Percentiles rank a stretch among this genome's conserved stretches.
Evolutionary conservation across 2,329 filamentous ascomycete genomes (phyloP).

Genomic region (Cladosporium sp.): DNA sequence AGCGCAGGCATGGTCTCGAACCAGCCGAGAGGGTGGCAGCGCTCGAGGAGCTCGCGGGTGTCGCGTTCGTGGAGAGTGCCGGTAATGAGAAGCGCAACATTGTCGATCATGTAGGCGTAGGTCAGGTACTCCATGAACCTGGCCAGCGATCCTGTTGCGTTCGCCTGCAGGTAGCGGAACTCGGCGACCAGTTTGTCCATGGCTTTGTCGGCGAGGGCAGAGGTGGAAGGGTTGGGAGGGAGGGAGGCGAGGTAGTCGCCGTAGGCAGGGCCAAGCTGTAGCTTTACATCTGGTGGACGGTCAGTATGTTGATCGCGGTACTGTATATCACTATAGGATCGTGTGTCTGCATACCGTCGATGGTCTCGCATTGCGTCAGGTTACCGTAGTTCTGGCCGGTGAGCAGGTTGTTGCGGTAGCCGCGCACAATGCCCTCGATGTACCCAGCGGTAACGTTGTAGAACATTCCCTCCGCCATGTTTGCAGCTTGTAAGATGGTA

Average conservation of each 20-base stretch:
- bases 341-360: constrained; percentile 65
- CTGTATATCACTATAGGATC: neutral
- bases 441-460: constrained; percentile 62
- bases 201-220: constrained; percentile 86
- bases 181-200: constrained; percentile 98
- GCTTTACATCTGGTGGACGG: constrained; percentile 75
- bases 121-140: constrained; percentile 98
- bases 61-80: constrained; percentile 96
- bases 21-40: constrained; percentile 96
- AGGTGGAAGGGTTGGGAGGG: constrained; percentile 94
- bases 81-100: constrained; percentile 94
- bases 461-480: constrained; percentile 44
- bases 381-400: constrained; percentile 90
- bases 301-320: neutral
- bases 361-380: constrained; percentile 93
- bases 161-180: constrained; percentile 92
- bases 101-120: constrained; percentile 99
- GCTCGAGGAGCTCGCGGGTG: constrained; percentile 87
- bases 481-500: constrained; percentile 15
- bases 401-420: constrained; percentile 90
- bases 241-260: constrained; percentile 93
- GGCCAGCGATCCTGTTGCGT: constrained; percentile 83
- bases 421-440: constrained; percentile 94
- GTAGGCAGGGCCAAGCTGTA: constrained; percentile 93
- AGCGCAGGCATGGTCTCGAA: constrained; percentile 99